A percentile compares a stretch with the other conserved stretches of the same genome.
Conservation (phyloP, 225 moss, liverwort and hornwort genomes). For the Pleurozium schreberi region DNA sequence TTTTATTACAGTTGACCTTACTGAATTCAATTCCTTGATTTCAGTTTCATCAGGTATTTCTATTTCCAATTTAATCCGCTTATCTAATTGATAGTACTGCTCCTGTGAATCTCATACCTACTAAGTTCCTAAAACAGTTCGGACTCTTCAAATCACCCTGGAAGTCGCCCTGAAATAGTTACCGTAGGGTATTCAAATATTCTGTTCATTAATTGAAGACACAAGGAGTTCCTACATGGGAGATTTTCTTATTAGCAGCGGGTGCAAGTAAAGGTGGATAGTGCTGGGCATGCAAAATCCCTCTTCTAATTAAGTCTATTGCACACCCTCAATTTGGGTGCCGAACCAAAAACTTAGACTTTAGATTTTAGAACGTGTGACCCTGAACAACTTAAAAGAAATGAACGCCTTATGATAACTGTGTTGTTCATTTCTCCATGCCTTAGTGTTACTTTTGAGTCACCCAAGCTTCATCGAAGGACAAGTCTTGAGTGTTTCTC, state of each 20-base stretch:
- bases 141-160: neutral
- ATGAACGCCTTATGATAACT: neutral
- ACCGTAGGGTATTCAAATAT: neutral
- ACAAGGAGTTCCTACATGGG: neutral
- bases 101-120: neutral
- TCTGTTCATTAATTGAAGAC: neutral
- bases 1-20: neutral
- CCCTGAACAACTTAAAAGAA: neutral
- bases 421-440: neutral
- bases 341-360: too few relatives aligned
- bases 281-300: neutral
- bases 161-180: neutral
- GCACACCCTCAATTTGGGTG: neutral
- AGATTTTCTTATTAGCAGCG: too few relatives aligned
- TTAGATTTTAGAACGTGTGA: neutral
- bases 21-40: neutral
- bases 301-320: neutral
- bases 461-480: neutral
- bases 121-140: neutral
- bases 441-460: neutral
- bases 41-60: neutral
- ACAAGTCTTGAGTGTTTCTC: too few relatives aligned
- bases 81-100: neutral
- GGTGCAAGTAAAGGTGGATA: neutral
- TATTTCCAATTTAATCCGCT: neutral